A percentile compares a stretch with the other conserved stretches of the same genome.
phyloP scores from a whole-genome alignment of 2,329 filamentous ascomycete species.

The Chaetomiaceae sp. region DNA sequence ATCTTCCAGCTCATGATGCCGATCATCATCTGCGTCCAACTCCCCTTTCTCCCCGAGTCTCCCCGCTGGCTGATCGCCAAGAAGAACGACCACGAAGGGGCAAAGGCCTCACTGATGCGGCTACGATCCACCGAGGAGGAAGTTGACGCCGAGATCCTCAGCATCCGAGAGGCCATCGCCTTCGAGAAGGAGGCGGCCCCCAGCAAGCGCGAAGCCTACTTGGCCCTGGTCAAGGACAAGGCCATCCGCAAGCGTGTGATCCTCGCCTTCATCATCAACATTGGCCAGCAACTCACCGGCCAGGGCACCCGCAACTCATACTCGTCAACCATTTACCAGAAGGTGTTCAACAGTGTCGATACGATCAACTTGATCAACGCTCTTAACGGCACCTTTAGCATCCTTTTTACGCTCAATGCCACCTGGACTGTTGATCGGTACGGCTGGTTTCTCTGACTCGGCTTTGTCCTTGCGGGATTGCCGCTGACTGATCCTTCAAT shows the following conservation, averaged over 20 bases:
- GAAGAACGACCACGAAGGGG: not conserved
- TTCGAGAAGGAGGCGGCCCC: not conserved
- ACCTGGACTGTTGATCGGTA: conserved; percentile 2
- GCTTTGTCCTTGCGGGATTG: not conserved
- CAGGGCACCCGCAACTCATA: conserved; percentile 1
- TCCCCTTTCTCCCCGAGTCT: not conserved
- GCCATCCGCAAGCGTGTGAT: not conserved
- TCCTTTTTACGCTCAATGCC: not conserved
- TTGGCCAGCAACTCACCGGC: conserved; percentile 2
- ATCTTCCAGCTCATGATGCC: conserved; percentile 1
- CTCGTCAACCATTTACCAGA: not conserved
- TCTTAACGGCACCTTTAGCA: not conserved
- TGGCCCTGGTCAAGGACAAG: not conserved
- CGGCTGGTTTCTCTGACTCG: too few relatives aligned
- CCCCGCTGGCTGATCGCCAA: not conserved
- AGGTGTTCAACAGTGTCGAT: not conserved
- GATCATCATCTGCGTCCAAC: not conserved
- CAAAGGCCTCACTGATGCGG: not conserved
- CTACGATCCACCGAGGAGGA: not conserved
- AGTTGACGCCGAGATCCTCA: not conserved
- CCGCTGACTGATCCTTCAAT: not conserved
- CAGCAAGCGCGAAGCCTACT: not conserved
- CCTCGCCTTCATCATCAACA: not conserved
- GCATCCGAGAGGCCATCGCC: not conserved
- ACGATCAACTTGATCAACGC: conserved; percentile 3